Base-by-base conservation (phyloP, 371 early-diverging fungal species). In the Mucor sp. region DNA sequence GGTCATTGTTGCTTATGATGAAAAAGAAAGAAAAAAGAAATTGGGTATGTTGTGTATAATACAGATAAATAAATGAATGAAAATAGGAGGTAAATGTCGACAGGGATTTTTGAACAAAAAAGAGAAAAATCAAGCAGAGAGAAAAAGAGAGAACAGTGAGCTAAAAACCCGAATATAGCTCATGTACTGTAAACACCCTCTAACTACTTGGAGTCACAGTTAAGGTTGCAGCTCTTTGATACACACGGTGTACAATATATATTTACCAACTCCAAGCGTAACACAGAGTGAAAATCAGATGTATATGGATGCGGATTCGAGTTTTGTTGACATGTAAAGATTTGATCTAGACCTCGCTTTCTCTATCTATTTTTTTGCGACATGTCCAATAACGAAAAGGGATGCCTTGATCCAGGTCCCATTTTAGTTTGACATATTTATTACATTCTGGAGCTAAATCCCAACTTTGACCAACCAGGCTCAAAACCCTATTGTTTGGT, bases 251-350 rank as follows among this genome's bases (percentile, higher is more conserved):
- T 14, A 50, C 25, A 50, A 44, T 19, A 44, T 44, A 44, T 19
- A 19, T 44, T 37, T 37, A 11, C 12, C 1, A 44, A 44, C 44
- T 44, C 50, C 21, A 23, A 25, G 50, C 23, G 50, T 50, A 50
- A 50, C 50, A 50, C 50, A 50, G 25, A 50, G 50, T 50, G 50
- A 50, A 50, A 50, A 50, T 50, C 25, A 50, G 50, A 50, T 50
- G 50, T 50, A 11, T 4, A 30, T n/a, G n/a, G 50, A 2, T 50
- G 25, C 21, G 6, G 50, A 50, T 11, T 25, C 25, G 12, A 25
- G 25, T 44, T 19, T 7, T 44, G 19, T 50, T 50, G 50, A 50
- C 50, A 50, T 23, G 25, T 25, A 30, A 37, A 37, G 12, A 23
- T 50, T 7, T 25, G 50, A 50, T 50, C 50, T 50, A 50, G 50